phyloP scores from a whole-genome alignment of 139 green algal species.

The Coccomyxa sp. region DNA sequence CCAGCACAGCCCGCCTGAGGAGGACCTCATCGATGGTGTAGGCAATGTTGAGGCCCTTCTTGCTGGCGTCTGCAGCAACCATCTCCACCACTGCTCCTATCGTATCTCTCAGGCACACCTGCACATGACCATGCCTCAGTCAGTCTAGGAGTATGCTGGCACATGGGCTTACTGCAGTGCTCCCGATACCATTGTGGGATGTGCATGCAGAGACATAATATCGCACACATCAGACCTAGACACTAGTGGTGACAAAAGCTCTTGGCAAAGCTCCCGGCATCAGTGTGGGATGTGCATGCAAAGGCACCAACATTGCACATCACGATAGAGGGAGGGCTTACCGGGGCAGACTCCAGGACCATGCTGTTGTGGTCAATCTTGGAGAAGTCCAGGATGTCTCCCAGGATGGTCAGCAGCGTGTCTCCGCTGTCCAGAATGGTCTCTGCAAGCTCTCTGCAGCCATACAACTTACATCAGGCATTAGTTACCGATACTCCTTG shows the following conservation, averaged over 20 bases:
- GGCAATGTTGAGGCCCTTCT: constrained; percentile 65
- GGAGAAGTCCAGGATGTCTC: constrained; percentile 89
- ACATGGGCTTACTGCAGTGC: too few species aligned
- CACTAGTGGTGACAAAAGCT: too few species aligned
- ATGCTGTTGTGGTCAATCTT: constrained; percentile 9
- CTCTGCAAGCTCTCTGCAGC: constrained; percentile 68
- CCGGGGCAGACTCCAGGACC: constrained; percentile 3
- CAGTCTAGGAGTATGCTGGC: too few species aligned
- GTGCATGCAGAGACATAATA: too few species aligned
- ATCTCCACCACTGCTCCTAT: constrained; percentile 84
- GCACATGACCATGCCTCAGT: constrained; percentile 44
- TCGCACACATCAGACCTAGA: too few species aligned
- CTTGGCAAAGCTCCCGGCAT: too few species aligned
- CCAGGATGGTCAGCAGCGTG: constrained; percentile 85
- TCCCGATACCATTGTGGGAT: too few species aligned
- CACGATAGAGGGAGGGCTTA: too few species aligned
- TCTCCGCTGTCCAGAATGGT: constrained; percentile 74
- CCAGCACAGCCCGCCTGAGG: not conserved
- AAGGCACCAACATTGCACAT: too few species aligned
- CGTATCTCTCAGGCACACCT: constrained; percentile 67
- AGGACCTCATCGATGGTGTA: not conserved
- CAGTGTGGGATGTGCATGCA: too few species aligned
- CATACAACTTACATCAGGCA: not conserved
- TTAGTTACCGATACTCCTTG: too few species aligned
- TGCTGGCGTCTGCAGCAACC: constrained; percentile 58